Evolutionary conservation across 495 filamentous ascomycete species (phyloP), one percentile per base, ranked within the genome.

Genomic region (Letharia lupina): DNA sequence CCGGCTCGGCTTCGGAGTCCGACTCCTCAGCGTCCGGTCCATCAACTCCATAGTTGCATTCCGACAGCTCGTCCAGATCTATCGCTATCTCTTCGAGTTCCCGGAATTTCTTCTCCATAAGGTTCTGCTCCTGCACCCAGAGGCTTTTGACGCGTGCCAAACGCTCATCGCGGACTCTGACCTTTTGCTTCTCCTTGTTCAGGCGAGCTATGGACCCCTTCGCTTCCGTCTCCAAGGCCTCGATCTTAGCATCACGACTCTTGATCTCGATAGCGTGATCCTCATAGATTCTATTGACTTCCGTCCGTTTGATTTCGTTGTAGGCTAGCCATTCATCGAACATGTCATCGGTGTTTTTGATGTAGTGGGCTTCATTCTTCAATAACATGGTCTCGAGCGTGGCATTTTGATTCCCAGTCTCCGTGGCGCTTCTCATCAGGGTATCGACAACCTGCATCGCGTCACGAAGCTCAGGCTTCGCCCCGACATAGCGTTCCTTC

Each of bases 241-340:
- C 54, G 4, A 57, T 35, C 33, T 18, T 57, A n/a, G 33, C 33
- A 7, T 37, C 16, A 1, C 54, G 54, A 7, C 31, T 37, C 15
- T 20, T 20, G 16, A 57, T 57, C 54, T 57, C 54, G 16, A 16
- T 16, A 16, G 33, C 16, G 33, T 57, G 54, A 11, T 57, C 54
- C 33, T 35, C 2, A 12, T 16, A 15, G 11, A 57, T 57, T n/a
- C 54, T 37, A 8, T 37, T 5, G 0, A 37, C 33, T 2, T 57
- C 54, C 7, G 0, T 57, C 15, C 54, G 54, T 20, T 57, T 57
- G 2, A 37, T 1, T 37, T 37, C 33, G 33, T 20, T 57, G 54
- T 57, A 57, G 54, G 54, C 16, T 4, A 57, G 54, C 54, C 54
- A 57, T 37, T 57, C 54, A 33, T 57, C 54, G 16, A 57, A 57